Percentiles rank a stretch among this genome's conserved stretches.
These are phyloP conservation scores for Candida sp. DNA, from an alignment of 1,139 yeast species.

Conservation along the genomic window DNA sequence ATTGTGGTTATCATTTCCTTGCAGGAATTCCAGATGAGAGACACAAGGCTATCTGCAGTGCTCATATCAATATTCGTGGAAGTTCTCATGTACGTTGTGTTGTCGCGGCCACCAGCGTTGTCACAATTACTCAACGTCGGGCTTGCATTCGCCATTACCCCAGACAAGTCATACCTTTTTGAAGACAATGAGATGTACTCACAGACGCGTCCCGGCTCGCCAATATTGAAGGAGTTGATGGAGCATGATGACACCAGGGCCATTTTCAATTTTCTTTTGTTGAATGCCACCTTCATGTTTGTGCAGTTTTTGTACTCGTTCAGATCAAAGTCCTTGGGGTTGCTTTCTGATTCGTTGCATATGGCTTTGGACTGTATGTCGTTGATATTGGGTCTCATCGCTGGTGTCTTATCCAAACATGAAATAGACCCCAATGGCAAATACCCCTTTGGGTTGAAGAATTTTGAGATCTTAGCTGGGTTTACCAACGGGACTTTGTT, in stretches of 20 bases:
- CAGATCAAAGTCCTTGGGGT: slow-evolving; percentile 89
- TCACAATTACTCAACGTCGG: slow-evolving; percentile 6
- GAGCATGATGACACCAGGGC: slow-evolving; percentile 80
- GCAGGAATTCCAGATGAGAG: slow-evolving; percentile 25
- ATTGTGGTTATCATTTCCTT: slow-evolving; percentile 27
- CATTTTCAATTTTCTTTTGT: slow-evolving; percentile 82
- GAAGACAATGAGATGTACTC: background rate
- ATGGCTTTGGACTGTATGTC: slow-evolving; percentile 97
- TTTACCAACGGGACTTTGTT: slow-evolving; percentile 92
- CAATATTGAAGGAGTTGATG: slow-evolving; percentile 45
- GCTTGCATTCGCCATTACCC: slow-evolving; percentile 11
- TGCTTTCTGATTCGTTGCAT: slow-evolving; percentile 91
- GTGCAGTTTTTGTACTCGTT: slow-evolving; percentile 91
- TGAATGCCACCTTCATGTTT: slow-evolving; percentile 93
- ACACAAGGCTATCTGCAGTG: slow-evolving; percentile 20
- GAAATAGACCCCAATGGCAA: slow-evolving; percentile 59
- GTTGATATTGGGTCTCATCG: slow-evolving; percentile 84
- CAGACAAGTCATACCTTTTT: slow-evolving; percentile 9
- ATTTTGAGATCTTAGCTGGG: slow-evolving; percentile 92
- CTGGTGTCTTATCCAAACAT: slow-evolving; percentile 63
- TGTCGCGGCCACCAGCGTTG: slow-evolving; percentile 11
- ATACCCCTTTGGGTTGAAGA: slow-evolving; percentile 86
- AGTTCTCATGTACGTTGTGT: slow-evolving; percentile 25
- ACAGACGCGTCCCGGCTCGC: slow-evolving; percentile 6
- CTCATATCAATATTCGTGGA: slow-evolving; percentile 22